phyloP scores from a whole-genome alignment of 78 protist genomes.

The Salpingoeca rosetta region DNA sequence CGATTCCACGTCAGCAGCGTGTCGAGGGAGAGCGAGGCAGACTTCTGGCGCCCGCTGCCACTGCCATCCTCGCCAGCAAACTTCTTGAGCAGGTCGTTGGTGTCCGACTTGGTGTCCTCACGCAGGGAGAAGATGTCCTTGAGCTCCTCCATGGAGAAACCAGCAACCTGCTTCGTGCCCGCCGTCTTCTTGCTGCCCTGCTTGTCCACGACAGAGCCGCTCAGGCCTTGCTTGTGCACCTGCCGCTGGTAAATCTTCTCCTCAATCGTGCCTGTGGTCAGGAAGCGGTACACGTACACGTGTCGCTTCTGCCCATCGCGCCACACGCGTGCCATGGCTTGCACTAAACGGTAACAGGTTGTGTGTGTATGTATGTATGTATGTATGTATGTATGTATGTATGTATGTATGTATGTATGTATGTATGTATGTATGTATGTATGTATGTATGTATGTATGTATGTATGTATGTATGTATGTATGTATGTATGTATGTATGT shows the following conservation, averaged over 20 bases:
- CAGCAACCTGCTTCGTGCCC: not conserved
- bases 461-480: too few species aligned
- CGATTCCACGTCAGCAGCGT: too few species aligned
- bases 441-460: too few species aligned
- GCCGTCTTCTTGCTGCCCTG: not conserved
- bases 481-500: too few species aligned
- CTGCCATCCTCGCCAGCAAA: too few species aligned
- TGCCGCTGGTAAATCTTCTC: constrained; percentile 86
- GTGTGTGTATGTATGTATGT: too few species aligned
- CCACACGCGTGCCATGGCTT: constrained; percentile 92
- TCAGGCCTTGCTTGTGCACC: constrained; percentile 50
- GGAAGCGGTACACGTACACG: constrained; percentile 62
- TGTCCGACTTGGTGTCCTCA: not conserved
- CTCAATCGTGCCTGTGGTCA: constrained; percentile 58
- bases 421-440: constrained; percentile 26
- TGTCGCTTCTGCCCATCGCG: constrained; percentile 86
- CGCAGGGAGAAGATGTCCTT: not conserved
- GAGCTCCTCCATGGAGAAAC: not conserved
- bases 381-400: constrained; percentile 21
- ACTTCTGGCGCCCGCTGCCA: too few species aligned
- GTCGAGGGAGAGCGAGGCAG: too few species aligned
- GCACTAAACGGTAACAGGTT: too few species aligned
- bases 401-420: constrained; percentile 17
- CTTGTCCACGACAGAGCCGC: constrained; percentile 26
- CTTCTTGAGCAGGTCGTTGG: not conserved